phyloP scores from a whole-genome alignment of 371 early-diverging fungal genomes.

The Capillidium heterosporum region DNA sequence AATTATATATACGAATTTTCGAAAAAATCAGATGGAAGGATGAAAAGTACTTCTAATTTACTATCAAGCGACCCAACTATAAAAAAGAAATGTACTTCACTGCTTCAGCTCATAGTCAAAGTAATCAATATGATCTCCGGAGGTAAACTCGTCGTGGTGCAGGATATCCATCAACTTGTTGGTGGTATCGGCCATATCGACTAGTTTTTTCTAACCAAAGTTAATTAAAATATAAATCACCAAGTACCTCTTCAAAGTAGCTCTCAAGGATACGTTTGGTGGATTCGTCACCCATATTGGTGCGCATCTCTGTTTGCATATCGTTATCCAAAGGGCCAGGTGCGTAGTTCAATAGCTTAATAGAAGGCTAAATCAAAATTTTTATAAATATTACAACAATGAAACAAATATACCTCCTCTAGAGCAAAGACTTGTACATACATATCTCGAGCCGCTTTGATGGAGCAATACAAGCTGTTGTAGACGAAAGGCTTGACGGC shows the following conservation, averaged over 20 bases:
- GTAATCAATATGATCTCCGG: constrained; percentile 67
- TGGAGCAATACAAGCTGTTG: constrained; percentile 70
- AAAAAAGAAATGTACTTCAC: too few species aligned
- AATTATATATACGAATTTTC: too few species aligned
- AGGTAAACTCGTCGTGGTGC: constrained; percentile 28
- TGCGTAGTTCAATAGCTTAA: constrained; percentile 65
- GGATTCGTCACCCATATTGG: constrained; percentile 46
- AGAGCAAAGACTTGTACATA: constrained; percentile 40
- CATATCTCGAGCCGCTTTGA: constrained; percentile 79
- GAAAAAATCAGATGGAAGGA: too few species aligned
- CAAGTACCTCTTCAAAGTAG: constrained; percentile 33
- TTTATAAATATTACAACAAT: not conserved
- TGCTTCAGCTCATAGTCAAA: too few species aligned
- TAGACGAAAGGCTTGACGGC: constrained; percentile 58
- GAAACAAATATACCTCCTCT: too few species aligned
- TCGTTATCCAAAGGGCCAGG: constrained; percentile 81
- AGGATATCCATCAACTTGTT: constrained; percentile 31
- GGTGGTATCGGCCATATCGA: constrained; percentile 53
- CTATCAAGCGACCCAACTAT: too few species aligned
- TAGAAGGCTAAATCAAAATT: constrained; percentile 7
- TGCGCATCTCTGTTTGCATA: constrained; percentile 64
- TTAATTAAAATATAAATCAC: not conserved
- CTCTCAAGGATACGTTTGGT: constrained; percentile 33
- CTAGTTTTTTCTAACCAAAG: constrained; percentile 33
- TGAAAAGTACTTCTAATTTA: too few species aligned